These are phyloP conservation scores for Epichloe coenophiala DNA, from an alignment of 2,329 filamentous ascomycete genomes.

Conservation along the genomic window DNA sequence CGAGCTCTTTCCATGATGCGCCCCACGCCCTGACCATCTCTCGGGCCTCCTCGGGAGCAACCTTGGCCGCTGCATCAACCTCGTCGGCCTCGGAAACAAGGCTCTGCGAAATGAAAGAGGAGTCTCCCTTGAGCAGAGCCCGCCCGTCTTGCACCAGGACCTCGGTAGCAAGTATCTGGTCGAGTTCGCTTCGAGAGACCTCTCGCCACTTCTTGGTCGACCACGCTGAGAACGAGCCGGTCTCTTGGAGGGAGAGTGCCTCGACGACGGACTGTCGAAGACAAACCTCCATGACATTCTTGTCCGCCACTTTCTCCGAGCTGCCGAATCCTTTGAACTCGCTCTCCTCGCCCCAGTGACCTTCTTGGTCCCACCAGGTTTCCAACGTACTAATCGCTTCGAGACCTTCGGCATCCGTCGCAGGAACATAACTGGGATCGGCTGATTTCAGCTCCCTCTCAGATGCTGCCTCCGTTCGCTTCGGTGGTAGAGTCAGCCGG, in stretches of 20 bases:
- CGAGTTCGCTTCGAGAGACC: conserved; percentile 20
- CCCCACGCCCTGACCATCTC: conserved; percentile 34
- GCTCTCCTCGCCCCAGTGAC: conserved; percentile 36
- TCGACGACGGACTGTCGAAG: conserved; percentile 40
- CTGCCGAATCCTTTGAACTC: conserved; percentile 31
- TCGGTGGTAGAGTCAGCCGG: conserved; percentile 20
- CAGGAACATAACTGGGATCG: conserved; percentile 32
- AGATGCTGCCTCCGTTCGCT: conserved; percentile 18
- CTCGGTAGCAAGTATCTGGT: conserved; percentile 21
- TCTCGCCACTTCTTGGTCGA: conserved; percentile 20
- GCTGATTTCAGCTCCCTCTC: conserved; percentile 18
- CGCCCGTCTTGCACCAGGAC: conserved; percentile 27
- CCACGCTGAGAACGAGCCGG: conserved; percentile 17
- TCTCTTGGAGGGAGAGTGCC: conserved; percentile 30
- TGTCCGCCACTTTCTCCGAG: conserved; percentile 26
- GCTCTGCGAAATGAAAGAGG: conserved; percentile 18
- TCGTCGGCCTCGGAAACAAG: conserved; percentile 18
- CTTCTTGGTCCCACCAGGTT: conserved; percentile 40
- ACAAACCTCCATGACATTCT: conserved; percentile 31
- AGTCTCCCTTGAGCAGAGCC: conserved; percentile 26
- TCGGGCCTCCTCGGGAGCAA: conserved; percentile 26
- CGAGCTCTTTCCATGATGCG: conserved; percentile 42
- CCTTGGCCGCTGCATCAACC: conserved; percentile 11
- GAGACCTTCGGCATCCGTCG: conserved; percentile 29
- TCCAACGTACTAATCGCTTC: conserved; percentile 32